A percentile compares a stretch with the other conserved stretches of the same genome.
phyloP scores from a whole-genome alignment of 2,329 filamentous ascomycete species.

The Hymenoscyphus repandus region DNA sequence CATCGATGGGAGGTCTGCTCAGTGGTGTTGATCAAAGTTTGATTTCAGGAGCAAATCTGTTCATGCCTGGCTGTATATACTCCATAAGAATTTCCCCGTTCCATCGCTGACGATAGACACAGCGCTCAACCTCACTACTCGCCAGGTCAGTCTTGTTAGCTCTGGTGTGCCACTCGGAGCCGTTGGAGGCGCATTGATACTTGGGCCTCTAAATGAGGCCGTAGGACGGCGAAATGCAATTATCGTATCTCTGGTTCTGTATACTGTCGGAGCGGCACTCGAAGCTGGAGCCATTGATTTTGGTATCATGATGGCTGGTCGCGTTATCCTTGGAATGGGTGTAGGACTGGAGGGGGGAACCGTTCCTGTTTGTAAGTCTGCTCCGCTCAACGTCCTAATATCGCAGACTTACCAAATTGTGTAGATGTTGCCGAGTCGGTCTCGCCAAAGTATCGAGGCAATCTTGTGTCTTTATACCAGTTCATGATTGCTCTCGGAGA shows the following conservation, averaged over 20 bases:
- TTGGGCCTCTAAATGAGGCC: slow-evolving; percentile 62
- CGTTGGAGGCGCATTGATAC: slow-evolving; percentile 62
- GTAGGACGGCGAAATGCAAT: slow-evolving; percentile 64
- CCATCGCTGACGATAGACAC: slow-evolving; percentile 1
- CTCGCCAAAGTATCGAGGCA: slow-evolving; percentile 61
- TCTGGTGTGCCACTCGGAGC: slow-evolving; percentile 68
- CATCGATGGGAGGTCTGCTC: slow-evolving; percentile 69
- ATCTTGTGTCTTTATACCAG: slow-evolving; percentile 69
- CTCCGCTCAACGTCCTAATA: neutral
- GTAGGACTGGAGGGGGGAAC: slow-evolving; percentile 71
- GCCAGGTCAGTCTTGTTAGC: slow-evolving; percentile 62
- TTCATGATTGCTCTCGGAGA: slow-evolving; percentile 73
- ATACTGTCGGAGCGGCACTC: slow-evolving; percentile 64
- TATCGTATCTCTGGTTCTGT: slow-evolving; percentile 62
- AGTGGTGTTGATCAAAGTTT: slow-evolving; percentile 69
- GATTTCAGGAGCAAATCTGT: slow-evolving; percentile 66
- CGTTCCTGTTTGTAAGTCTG: slow-evolving; percentile 52
- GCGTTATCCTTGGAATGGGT: slow-evolving; percentile 64
- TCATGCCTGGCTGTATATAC: slow-evolving; percentile 43
- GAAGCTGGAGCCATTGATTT: slow-evolving; percentile 64
- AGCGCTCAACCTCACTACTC: slow-evolving; percentile 49
- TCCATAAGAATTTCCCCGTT: neutral
- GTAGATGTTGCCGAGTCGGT: slow-evolving; percentile 64
- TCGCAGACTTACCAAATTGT: neutral
- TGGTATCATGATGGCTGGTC: slow-evolving; percentile 64